phyloP scores from a whole-genome alignment of 305 asterid species.

The Fraxinus baroniana region DNA sequence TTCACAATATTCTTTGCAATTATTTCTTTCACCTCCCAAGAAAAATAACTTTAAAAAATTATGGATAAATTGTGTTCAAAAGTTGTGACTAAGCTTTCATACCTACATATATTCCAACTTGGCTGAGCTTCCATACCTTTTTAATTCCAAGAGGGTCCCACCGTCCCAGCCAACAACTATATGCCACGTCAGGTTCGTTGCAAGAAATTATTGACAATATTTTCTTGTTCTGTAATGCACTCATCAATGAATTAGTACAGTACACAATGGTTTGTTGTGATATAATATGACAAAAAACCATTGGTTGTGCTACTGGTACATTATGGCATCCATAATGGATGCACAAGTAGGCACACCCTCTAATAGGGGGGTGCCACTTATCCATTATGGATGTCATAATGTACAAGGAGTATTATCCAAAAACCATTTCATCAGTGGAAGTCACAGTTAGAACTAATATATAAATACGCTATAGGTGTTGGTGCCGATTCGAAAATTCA shows the following conservation, averaged over 20 bases:
- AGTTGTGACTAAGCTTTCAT: background rate
- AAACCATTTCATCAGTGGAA: background rate
- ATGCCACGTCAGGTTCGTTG: conserved; percentile 4
- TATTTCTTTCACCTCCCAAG: background rate
- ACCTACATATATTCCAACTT: background rate
- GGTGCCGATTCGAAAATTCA: background rate
- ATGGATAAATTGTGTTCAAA: background rate
- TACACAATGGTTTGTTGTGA: background rate
- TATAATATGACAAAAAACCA: too few species aligned
- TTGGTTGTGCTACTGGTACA: too few species aligned
- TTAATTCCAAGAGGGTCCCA: background rate
- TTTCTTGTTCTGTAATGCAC: background rate
- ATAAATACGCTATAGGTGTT: background rate
- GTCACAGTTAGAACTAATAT: background rate
- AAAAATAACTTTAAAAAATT: background rate
- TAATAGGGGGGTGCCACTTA: too few species aligned
- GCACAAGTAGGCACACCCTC: too few species aligned
- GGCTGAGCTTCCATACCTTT: background rate
- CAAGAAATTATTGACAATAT: background rate
- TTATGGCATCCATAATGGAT: too few species aligned
- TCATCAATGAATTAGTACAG: background rate
- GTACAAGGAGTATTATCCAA: too few species aligned
- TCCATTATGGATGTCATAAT: too few species aligned
- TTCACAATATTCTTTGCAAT: background rate
- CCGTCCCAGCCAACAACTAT: background rate